Evolutionary conservation across 1,284 basidiomycete genomes (phyloP).

Genomic region (Pulchroboletus neoregius): DNA sequence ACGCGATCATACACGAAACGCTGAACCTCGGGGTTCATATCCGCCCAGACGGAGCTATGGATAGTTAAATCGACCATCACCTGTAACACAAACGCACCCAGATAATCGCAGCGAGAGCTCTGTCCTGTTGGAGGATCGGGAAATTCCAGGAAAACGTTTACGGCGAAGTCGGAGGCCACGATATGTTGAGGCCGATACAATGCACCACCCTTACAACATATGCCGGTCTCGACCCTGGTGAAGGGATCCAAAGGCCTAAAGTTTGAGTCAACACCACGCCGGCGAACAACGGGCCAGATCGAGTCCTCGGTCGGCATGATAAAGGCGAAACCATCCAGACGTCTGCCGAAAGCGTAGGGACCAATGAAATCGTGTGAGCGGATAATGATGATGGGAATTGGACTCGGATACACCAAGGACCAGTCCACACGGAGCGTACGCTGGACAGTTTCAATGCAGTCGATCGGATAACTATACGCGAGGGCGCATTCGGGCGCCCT

Average conservation of each 20-base stretch:
- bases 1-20: constrained; percentile 6
- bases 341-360: not conserved
- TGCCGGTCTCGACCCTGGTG: not conserved
- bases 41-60: constrained; percentile 5
- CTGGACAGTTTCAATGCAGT: constrained; percentile 10
- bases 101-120: constrained; percentile 15
- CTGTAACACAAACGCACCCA: constrained; percentile 26
- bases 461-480: constrained; percentile 10
- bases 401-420: constrained; percentile 13
- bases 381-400: constrained; percentile 22
- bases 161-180: constrained; percentile 22
- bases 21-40: constrained; percentile 8
- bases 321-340: constrained; percentile 4
- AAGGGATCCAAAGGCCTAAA: constrained; percentile 8
- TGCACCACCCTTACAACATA: constrained; percentile 1
- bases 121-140: not conserved
- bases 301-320: constrained; percentile 14
- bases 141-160: constrained; percentile 28
- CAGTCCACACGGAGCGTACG: constrained; percentile 8
- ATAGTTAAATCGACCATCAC: not conserved
- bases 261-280: constrained; percentile 13
- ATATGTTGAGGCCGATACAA: constrained; percentile 19
- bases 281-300: constrained; percentile 15
- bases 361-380: constrained; percentile 18
- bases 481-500: not conserved